phyloP scores from a whole-genome alignment of 2,329 filamentous ascomycete genomes.

The Fusarium sp. region DNA sequence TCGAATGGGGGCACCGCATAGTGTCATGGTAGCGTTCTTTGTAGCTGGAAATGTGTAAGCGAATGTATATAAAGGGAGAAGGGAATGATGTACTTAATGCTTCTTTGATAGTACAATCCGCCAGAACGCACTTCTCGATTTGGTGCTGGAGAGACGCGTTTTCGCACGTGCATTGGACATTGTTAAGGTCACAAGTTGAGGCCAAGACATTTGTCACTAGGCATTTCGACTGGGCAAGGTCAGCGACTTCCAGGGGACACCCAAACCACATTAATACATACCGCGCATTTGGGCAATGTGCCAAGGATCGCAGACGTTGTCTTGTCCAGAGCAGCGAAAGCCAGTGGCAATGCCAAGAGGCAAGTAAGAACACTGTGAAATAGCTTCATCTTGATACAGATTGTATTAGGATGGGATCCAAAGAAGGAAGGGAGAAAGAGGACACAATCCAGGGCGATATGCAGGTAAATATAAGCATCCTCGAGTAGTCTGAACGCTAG shows the following conservation, averaged over 20 bases:
- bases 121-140: not conserved
- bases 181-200: constrained; percentile 4
- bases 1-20: constrained; percentile 3
- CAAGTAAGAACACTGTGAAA: not conserved
- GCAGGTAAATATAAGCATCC: not conserved
- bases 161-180: constrained; percentile 2
- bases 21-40: not conserved
- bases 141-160: not conserved
- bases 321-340: not conserved
- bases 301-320: not conserved
- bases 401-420: not conserved
- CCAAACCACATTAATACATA: not conserved
- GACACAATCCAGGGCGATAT: not conserved
- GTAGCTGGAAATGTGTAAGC: not conserved
- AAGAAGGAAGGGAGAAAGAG: not conserved
- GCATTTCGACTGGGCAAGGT: constrained; percentile 33
- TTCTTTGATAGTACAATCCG: not conserved
- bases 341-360: not conserved
- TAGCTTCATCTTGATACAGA: not conserved
- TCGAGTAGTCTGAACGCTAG: not conserved
- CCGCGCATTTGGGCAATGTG: not conserved
- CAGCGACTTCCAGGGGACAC: not conserved
- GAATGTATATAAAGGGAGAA: accelerated
- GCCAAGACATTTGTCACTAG: not conserved
- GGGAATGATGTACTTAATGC: not conserved